phyloP scores from a whole-genome alignment of 805 yeast genomes.

The Metschnikowia dekortorum region DNA sequence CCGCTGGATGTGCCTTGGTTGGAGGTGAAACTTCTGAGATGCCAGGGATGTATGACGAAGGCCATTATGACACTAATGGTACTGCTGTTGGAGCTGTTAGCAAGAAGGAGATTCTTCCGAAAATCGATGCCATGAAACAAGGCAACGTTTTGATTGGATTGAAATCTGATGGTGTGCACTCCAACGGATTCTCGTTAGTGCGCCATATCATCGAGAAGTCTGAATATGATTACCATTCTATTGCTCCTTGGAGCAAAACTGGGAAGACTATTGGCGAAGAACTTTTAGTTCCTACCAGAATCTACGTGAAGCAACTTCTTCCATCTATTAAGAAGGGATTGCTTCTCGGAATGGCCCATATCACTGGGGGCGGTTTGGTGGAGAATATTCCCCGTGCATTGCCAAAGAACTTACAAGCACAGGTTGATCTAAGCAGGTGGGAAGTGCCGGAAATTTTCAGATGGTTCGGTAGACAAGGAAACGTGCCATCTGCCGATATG shows the following conservation, averaged over 20 bases:
- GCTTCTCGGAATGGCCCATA: conserved; percentile 87
- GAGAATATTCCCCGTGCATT: conserved; percentile 95
- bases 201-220: conserved; percentile 83
- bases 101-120: conserved; percentile 71
- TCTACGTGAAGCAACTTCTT: conserved; percentile 87
- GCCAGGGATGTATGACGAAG: conserved; percentile 97
- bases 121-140: conserved; percentile 54
- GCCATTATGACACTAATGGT: conserved; percentile 97
- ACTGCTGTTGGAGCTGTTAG: conserved; percentile 97
- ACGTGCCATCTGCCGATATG: conserved; percentile 80
- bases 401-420: conserved; percentile 75
- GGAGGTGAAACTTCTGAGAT: conserved; percentile 99
- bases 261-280: conserved; percentile 78
- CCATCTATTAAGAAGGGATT: conserved; percentile 65
- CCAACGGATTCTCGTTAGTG: conserved; percentile 93
- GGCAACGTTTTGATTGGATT: conserved; percentile 87
- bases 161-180: conserved; percentile 89
- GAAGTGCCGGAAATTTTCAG: conserved; percentile 83
- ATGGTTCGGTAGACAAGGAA: conserved; percentile 91
- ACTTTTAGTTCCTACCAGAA: conserved; percentile 83
- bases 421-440: conserved; percentile 77
- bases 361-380: conserved; percentile 97
- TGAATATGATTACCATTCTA: conserved; percentile 64
- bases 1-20: conserved; percentile 94
- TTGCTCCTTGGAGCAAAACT: conserved; percentile 78